Conservation (phyloP, 768 basidiomycete genomes). For the Hirschioporus abietinus region DNA sequence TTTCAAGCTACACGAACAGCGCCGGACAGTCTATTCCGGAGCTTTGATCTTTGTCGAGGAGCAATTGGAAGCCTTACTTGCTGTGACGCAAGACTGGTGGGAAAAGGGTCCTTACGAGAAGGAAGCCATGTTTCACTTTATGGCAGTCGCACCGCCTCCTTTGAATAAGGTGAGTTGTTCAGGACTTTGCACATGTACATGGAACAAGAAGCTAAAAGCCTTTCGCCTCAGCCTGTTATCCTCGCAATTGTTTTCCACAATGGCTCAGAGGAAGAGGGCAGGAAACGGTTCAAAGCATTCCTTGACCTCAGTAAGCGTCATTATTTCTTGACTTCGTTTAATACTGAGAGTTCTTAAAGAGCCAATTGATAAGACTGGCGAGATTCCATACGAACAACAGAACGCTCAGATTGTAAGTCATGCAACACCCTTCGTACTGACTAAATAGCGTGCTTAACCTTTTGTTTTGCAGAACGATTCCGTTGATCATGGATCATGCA, state of each 20-base stretch:
- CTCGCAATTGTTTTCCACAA: slow-evolving; percentile 18
- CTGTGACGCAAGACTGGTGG: slow-evolving; percentile 4
- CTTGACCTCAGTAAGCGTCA: slow-evolving; percentile 18
- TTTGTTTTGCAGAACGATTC: slow-evolving; percentile 9
- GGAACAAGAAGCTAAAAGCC: background rate
- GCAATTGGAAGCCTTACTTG: background rate
- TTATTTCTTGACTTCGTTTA: background rate
- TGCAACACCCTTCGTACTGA: background rate
- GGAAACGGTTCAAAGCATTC: slow-evolving; percentile 18
- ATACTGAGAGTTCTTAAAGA: background rate
- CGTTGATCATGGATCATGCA: slow-evolving; percentile 13
- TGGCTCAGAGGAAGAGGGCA: slow-evolving; percentile 21
- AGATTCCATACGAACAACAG: slow-evolving; percentile 16
- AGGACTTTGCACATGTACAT: background rate
- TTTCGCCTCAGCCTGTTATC: slow-evolving; percentile 11
- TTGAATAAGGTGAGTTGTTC: slow-evolving; percentile 1
- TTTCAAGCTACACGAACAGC: slow-evolving; percentile 24
- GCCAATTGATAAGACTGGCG: slow-evolving; percentile 18
- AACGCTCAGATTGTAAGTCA: slow-evolving; percentile 14
- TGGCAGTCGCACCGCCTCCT: background rate
- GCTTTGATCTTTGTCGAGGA: background rate
- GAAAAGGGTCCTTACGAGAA: background rate
- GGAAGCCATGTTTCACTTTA: background rate
- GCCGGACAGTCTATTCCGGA: slow-evolving; percentile 21
- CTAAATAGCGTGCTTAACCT: background rate